Conservation (phyloP, 2,329 filamentous ascomycete genomes). For the Colletotrichum musae region DNA sequence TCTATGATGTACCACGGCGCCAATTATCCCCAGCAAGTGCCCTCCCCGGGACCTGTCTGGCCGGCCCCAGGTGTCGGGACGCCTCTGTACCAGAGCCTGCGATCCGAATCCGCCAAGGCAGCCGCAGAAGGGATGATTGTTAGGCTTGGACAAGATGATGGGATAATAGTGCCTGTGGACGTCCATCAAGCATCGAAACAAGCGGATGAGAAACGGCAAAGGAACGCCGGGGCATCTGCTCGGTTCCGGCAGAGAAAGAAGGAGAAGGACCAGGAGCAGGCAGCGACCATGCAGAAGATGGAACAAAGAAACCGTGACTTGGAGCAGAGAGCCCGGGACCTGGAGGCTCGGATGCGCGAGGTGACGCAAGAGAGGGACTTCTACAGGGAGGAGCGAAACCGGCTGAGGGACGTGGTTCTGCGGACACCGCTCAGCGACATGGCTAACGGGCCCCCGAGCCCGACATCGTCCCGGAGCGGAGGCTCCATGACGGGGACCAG, state of each 20-base stretch:
- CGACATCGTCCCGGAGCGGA: conserved; percentile 54
- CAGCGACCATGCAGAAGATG: conserved; percentile 77
- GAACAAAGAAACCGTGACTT: conserved; percentile 79
- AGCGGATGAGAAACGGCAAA: conserved; percentile 86
- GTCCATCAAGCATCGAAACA: conserved; percentile 85
- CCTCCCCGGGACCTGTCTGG: conserved; percentile 45
- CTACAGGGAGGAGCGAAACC: conserved; percentile 80
- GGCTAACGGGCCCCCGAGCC: conserved; percentile 68
- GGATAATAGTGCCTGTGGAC: conserved; percentile 77
- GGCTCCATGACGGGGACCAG: conserved; percentile 56
- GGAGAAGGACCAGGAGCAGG: conserved; percentile 83
- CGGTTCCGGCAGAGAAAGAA: conserved; percentile 87
- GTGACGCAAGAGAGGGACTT: conserved; percentile 77
- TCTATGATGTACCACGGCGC: conserved; percentile 24
- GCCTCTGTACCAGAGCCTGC: conserved; percentile 44
- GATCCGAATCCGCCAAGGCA: conserved; percentile 36
- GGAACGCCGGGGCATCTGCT: conserved; percentile 88
- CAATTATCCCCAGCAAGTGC: conserved; percentile 23
- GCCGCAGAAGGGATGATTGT: conserved; percentile 40
- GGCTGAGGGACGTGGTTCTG: conserved; percentile 76
- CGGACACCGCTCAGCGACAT: conserved; percentile 70
- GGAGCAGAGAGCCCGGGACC: conserved; percentile 48
- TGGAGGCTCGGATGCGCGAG: conserved; percentile 60
- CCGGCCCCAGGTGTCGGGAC: conserved; percentile 53
- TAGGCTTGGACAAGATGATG: conserved; percentile 51